These are phyloP conservation scores for Podospora pseudoanserina DNA, from an alignment of 495 filamentous ascomycete genomes.

Conservation along the genomic window DNA sequence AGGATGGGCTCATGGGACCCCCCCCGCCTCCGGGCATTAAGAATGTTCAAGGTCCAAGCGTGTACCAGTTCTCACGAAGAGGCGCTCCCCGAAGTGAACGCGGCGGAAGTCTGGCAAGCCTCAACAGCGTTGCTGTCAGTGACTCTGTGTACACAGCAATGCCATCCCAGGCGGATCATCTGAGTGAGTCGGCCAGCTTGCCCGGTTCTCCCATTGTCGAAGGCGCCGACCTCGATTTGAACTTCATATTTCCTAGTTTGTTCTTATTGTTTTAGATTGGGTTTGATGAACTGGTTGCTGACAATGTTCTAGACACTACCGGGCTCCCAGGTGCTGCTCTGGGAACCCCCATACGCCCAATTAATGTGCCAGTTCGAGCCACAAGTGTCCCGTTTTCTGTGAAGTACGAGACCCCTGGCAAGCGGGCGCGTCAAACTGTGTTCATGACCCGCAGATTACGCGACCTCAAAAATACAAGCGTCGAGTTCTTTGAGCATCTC, in stretches of 20 bases:
- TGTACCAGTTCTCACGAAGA: slow-evolving; percentile 16
- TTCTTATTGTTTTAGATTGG: background rate
- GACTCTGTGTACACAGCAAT: slow-evolving; percentile 6
- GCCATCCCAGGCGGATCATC: slow-evolving; percentile 19
- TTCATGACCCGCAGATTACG: slow-evolving; percentile 10
- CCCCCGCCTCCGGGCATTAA: slow-evolving; percentile 23
- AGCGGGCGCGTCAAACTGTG: background rate
- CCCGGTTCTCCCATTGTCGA: too few species aligned
- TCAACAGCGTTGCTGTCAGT: slow-evolving; percentile 19
- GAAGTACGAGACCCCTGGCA: background rate
- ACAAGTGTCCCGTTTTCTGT: background rate
- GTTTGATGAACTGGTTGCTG: background rate
- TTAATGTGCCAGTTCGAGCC: background rate
- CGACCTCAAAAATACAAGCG: slow-evolving; percentile 13
- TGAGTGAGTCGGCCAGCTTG: slow-evolving; percentile 16
- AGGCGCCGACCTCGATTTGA: background rate
- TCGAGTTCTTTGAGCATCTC: slow-evolving; percentile 23
- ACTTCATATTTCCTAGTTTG: background rate
- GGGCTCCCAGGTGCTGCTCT: background rate
- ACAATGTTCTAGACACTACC: background rate
- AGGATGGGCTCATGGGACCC: slow-evolving; percentile 24
- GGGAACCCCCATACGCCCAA: background rate
- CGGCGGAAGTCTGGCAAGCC: slow-evolving; percentile 18
- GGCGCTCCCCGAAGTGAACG: slow-evolving; percentile 1
- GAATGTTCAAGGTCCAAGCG: slow-evolving; percentile 13